Base-by-base conservation (phyloP, 805 yeast species). In the Cyberlindnera maritima region DNA sequence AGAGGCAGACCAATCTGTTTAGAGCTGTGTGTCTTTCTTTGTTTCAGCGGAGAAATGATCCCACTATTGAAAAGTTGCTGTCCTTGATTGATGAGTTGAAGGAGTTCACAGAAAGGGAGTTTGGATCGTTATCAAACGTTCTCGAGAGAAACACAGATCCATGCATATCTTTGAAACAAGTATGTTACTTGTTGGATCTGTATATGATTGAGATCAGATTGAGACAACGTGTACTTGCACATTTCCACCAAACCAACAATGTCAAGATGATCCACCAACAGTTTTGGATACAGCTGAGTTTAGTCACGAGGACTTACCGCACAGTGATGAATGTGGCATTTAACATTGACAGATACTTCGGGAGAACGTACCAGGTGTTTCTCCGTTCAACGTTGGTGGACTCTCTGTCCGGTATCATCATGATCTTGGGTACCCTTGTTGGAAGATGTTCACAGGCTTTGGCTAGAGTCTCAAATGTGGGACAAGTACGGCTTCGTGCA, bases 231-330 rank as follows among this genome's bases (percentile, higher is more conserved):
- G 79, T 2, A 65, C n/a, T 66, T 41, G 48, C 67, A 15, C 69
- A 71, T 48, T 76, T 70, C 48, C 78, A 73, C 47, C 38, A 44
- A 13, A 51, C 53, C n/a, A 43, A 53, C 0, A 58, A 69, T 23
- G 15, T 46, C 1, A 59, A 60, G 1, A 61, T 67, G 39, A 57
- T 74, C 0, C 66, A 60, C 44, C 62, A 63, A 41, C 71, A 65
- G 45, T 42, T 67, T 25, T 63, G 60, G 38, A 66, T 67, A 39
- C 38, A 60, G 20, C 36, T 69, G 1, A 52, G 52, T 5, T 21
- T 54, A 3, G 41, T 58, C 14, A 49, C 61, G 3, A 71, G 66
- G 21, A 49, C 11, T 4, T 28, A 28, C n/a, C 31, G 13, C 4
- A 13, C 31, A 5, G 31, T 28, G 14, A 28, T 28, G 31, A 28